These are phyloP conservation scores for Neobulgaria alba DNA, from an alignment of 2,329 filamentous ascomycete genomes.

Conservation along the genomic window DNA sequence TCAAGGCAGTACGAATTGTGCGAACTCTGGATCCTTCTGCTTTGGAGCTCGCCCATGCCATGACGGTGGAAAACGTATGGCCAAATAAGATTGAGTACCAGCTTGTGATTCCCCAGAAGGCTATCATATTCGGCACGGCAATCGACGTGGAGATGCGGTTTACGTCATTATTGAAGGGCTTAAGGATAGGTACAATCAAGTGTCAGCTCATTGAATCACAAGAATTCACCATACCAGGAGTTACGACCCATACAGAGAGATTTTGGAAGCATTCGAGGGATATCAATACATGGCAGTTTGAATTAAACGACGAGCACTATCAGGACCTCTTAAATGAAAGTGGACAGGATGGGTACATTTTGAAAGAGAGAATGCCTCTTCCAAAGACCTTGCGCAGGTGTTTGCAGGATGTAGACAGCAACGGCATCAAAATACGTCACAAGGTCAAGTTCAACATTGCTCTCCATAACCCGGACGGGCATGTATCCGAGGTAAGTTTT, in stretches of 20 bases:
- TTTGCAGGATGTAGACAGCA: slow-evolving; percentile 80
- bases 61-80: slow-evolving; percentile 97
- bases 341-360: slow-evolving; percentile 55
- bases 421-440: slow-evolving; percentile 86
- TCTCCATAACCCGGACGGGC: slow-evolving; percentile 88
- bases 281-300: slow-evolving; percentile 50
- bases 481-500: slow-evolving; percentile 69
- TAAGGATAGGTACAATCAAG: slow-evolving; percentile 75
- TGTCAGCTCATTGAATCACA: slow-evolving; percentile 73
- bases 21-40: slow-evolving; percentile 69
- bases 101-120: slow-evolving; percentile 86
- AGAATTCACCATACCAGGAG: slow-evolving; percentile 50
- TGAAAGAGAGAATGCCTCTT: slow-evolving; percentile 56
- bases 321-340: slow-evolving; percentile 56
- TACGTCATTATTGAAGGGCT: slow-evolving; percentile 79
- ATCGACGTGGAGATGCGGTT: slow-evolving; percentile 80
- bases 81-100: slow-evolving; percentile 96
- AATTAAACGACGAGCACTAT: slow-evolving; percentile 50
- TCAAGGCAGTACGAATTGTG: slow-evolving; percentile 70
- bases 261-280: slow-evolving; percentile 57
- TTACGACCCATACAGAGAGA: slow-evolving; percentile 37
- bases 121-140: slow-evolving; percentile 84
- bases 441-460: slow-evolving; percentile 88
- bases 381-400: slow-evolving; percentile 77
- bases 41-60: slow-evolving; percentile 72